Evolutionary conservation across 345 rosid species (phyloP), one percentile per base, ranked within the genome.

Genomic region (Excoecaria cochinchinensis): DNA sequence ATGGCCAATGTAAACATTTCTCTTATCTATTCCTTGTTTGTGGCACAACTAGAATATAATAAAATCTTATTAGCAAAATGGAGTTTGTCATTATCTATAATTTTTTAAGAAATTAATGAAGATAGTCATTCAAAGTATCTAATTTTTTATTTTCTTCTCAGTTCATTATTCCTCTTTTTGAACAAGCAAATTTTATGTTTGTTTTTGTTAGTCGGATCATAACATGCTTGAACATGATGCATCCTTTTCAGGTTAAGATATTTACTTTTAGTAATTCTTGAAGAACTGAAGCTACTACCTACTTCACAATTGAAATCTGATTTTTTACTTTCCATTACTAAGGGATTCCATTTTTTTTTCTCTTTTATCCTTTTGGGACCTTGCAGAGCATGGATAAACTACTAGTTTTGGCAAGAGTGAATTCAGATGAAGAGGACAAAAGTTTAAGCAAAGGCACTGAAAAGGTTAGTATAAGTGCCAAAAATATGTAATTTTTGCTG

Each of bases 371-470:
- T 50, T 24, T 65, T 64, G 61, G 31, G n/a, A 15, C 38, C 46
- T 44, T 74, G 78, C 77, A 89, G 92, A 85, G 89, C 84, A 83
- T 87, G 87, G 76, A 73, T 38, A 83, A 77, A 72, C 85, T 87
- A 36, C 74, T 85, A 73, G 84, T 85, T 78, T 50, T 17, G 19
- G 82, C 87, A 40, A 73, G 77, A 4, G 59, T 44, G 65, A 63
- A 9, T 55, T 67, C 57, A 40, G 84, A 71, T 4, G 69, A 67
- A 71, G 72, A 64, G 64, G 71, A 40, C 66, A 76, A 67, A 48
- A n/a, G 3, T 70, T 70, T 40, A 50, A 80, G 66, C 57, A 69
- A 60, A 77, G 61, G 85, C 56, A 70, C 62, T 60, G 74, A 76
- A 75, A 82, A 78, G 90, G 88, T 87, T 69, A 76, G 84, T 74